Evolutionary conservation across 83 land plant genomes (phyloP), one percentile per base, ranked within the genome.

Genomic region (Picea mariana): DNA sequence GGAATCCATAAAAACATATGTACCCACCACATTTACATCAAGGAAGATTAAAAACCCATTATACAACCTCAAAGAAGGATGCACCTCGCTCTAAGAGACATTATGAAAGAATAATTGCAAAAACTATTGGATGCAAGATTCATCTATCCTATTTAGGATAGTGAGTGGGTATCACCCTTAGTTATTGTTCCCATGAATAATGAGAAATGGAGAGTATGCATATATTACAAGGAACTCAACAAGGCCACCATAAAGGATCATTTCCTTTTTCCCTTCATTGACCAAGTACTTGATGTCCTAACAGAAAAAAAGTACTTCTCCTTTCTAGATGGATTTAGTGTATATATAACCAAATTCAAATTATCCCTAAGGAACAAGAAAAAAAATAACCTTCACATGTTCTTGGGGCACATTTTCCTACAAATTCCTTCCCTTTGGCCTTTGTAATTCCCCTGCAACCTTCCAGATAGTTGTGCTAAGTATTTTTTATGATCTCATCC

Each of bases 81-180:
- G 1, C 17, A 79, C 17, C 87, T 81, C 0, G 1, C 13, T 1
- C 61, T 82, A 26, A 79, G 49, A 15, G 68, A 82, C 9, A 81
- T 75, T 26, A 73, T 80, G 2, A 72, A 59, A 15, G 80, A 72
- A 18, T 80, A 87, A 62, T 26, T 87, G 3, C 17, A 67, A 12
- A 87, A 87, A 21, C 27, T 77, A 0, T 68, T 83, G 13, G 77
- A 83, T 67, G 78, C 42, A 18, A 77, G 77, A 0, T 78, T 83
- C 15, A 87, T 87, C 16, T 87, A 87, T 81, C 81, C 85, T 24
- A 83, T 83, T 1, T 83, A 80, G 0, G 78, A 85, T 69, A 85
- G 78, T 62, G 9, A 31, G 20, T 82, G 84, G 69, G 87, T 82
- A 3, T 83, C 77, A 9, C 88, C 81, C 0, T 62, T 81, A 2